Conservation (phyloP, 1,139 yeast species). For the Sugiyamaella grinbergsii region DNA sequence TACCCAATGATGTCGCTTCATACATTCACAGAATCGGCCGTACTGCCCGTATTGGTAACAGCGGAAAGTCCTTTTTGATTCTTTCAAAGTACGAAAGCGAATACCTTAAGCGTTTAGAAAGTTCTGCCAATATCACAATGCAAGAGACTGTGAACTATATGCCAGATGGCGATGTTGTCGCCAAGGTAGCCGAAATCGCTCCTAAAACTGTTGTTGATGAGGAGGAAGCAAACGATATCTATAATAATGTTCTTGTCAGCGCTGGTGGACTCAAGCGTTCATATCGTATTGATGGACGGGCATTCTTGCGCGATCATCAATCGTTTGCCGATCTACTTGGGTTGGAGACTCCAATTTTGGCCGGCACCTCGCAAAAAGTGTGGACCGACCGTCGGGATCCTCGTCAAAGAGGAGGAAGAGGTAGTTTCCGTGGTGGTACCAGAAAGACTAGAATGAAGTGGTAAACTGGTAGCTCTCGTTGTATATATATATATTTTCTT, state of each 20-base stretch:
- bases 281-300: slow-evolving; percentile 20
- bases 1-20: slow-evolving; percentile 72
- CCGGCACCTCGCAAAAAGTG: slow-evolving; percentile 21
- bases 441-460: slow-evolving; percentile 26
- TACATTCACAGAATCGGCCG: slow-evolving; percentile 95
- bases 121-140: slow-evolving; percentile 30
- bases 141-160: slow-evolving; percentile 23
- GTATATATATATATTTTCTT: no score
- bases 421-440: slow-evolving; percentile 23
- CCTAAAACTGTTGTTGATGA: slow-evolving; percentile 22
- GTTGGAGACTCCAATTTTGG: slow-evolving; percentile 22
- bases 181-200: slow-evolving; percentile 19
- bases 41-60: slow-evolving; percentile 90
- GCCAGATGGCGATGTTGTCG: slow-evolving; percentile 22
- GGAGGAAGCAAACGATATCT: slow-evolving; percentile 26
- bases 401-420: slow-evolving; percentile 20
- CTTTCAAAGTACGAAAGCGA: slow-evolving; percentile 35
- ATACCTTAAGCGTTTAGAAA: slow-evolving; percentile 30
- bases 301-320: slow-evolving; percentile 22
- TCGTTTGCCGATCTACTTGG: slow-evolving; percentile 23
- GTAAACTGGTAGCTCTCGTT: no score
- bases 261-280: slow-evolving; percentile 21
- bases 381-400: slow-evolving; percentile 23
- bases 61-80: slow-evolving; percentile 53
- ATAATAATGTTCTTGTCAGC: slow-evolving; percentile 23